Evolutionary conservation across 306 rosid species (phyloP), one percentile per base, ranked within the genome.

Genomic region (Luffa aegyptiaca): DNA sequence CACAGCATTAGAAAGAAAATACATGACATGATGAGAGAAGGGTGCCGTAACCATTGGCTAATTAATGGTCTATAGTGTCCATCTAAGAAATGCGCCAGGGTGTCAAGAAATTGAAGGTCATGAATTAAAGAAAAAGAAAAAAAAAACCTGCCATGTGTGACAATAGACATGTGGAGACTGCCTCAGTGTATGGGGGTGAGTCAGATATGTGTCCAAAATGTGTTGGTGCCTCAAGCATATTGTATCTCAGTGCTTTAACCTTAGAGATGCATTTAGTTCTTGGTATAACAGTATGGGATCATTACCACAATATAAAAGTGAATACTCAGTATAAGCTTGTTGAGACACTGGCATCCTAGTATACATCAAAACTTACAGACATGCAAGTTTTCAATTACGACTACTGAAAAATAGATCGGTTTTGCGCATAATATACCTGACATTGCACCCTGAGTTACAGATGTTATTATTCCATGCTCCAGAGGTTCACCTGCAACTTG

Each of bases 381-480:
- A 3, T 17, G 51, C 5, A 36, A 36, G 65, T 36, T 17, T 55
- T 49, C 63, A n/a, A 51, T 53, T 41, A 37, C 44, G 1, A 75
- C n/a, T 2, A 64, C 3, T 31, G 10, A 26, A 66, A 63, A 77
- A 53, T 4, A 14, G 74, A 77, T 11, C 13, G 68, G 53, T 31
- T 44, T 75, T 33, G 48, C 39, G 72, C 62, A 68, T 58, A 31
- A 75, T 21, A 82, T 87, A 95, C 99, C 97, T 85, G 93, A 79
- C 97, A 95, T 91, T 81, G 91, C 88, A 74, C 97, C 97, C 64
- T 86, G 99, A 69, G 97, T 95, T 71, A 90, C 90, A 76, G 99
- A 95, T 76, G 99, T 89, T 55, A 93, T 88, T 86, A 95, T 81
- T 79, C 97, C 97, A 51, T 93, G 85, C 80, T 91, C 92, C 86